Evolutionary conservation across 768 basidiomycete species (phyloP), one percentile per base, ranked within the genome.

Genomic region (Thelephora aurantiotincta): DNA sequence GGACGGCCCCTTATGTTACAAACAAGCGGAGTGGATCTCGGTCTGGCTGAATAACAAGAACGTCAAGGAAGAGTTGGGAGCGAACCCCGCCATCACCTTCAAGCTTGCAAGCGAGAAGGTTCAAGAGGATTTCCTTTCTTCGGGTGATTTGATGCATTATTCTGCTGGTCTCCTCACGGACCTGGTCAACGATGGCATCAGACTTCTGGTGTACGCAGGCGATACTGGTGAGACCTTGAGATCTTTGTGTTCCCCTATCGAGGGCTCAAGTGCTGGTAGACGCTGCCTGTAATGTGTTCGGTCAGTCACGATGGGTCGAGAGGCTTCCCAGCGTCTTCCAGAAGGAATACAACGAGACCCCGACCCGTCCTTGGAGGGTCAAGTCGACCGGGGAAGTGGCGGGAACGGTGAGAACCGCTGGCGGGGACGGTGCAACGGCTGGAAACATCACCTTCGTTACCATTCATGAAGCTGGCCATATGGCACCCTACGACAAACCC

Each of bases 401-500:
- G 5, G 92, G 92, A 2, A 68, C 72, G 45, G 80, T 88, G 11
- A 75, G 84, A 49, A 72, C 71, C 37, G 83, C 85, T 2, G 84
- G 80, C 36, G 77, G 79, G 2, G 68, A 66, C 14, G 74, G 75
- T 2, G 70, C 68, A 49, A 71, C 74, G 9, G 83, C 84, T 3
- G 89, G 90, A n/a, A 90, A 89, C 55, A 68, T 90, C 44, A 88
- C 89, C 0, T 92, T 84, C 51, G 84, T 89, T 11, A 71, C 72
- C 35, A 71, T 94, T 33, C 67, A 75, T 54, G 80, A 85, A 55
- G 87, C 91, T 22, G 92, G 92, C 33, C 87, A 90, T 60, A 85
- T 91, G 89, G 88, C 88, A 5, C 90, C 91, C 3, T 80, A 73
- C 57, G 89, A 97, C 63, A 89, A 93, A 58, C 84, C 91, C 1